Base-by-base conservation (phyloP, 768 basidiomycete genomes). In the Pisolithus tinctorius region DNA sequence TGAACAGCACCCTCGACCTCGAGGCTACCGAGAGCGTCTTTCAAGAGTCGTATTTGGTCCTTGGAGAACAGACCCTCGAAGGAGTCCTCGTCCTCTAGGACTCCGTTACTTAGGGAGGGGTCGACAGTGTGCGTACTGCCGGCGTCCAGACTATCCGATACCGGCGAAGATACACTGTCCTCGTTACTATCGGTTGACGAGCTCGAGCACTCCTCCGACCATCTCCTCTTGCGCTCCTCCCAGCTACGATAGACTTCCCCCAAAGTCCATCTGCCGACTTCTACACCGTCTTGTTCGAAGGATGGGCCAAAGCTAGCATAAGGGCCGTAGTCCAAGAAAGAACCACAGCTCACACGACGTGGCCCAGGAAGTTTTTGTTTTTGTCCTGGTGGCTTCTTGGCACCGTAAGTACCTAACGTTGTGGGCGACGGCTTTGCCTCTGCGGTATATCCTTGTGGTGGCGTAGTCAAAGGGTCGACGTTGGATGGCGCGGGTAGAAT, bases 321-420 rank as follows among this genome's bases (percentile, higher is more conserved):
- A 11, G 76, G 74, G 0, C 89, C 90, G 60, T 92, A 92, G 65
- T 93, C 86, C 6, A 93, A 71, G 62, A 91, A 91, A 0, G 74
- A 66, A 48, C 86, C 87, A 26, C 81, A 74, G 41, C 80, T 77
- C 36, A 89, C 65, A 25, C 74, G 74, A 40, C 85, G 79, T 14
- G 80, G 71, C 0, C 73, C 65, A 1, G 77, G 76, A 23, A 75
- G 65, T 36, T 72, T 69, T 56, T 71, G 67, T 58, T 71, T 72
- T 51, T 70, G 64, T 49, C 69, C 62, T 41, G 70, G 61, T 3
- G 76, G 68, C 47, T 70, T 74, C 55, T 71, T 69, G 37, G 72
- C 65, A 47, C 74, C 71, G 49, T 85, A 86, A 14, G 81, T 75
- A n/a, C 72, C 81, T 20, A 91, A 71, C 5, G 79, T 83, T 17